A percentile compares a stretch with the other conserved stretches of the same genome.
phyloP scores from a whole-genome alignment of 2,329 filamentous ascomycete species.

The Ampelomyces quisqualis region DNA sequence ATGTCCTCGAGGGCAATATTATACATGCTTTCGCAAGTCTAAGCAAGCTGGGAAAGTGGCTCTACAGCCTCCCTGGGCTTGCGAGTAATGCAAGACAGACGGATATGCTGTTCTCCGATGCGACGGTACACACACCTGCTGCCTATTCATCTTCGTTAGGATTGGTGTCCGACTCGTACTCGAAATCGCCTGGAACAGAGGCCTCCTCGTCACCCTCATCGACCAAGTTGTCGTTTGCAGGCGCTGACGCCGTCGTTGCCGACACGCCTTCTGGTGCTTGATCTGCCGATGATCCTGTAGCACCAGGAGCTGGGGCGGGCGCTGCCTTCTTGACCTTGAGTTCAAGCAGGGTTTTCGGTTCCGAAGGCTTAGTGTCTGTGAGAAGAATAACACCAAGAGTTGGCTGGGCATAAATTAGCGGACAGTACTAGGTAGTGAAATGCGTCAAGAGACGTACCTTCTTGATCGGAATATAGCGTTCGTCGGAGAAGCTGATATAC shows the following conservation, averaged over 20 bases:
- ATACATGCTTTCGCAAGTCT: conserved; percentile 30
- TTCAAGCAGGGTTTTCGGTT: conserved; percentile 79
- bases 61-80: conserved; percentile 25
- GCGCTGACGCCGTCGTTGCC: conserved; percentile 68
- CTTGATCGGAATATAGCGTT: conserved; percentile 90
- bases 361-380: conserved; percentile 75
- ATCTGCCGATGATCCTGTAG: conserved; percentile 41
- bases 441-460: conserved; percentile 60
- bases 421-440: neutral
- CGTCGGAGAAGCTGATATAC: conserved; percentile 88
- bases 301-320: conserved; percentile 49
- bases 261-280: conserved; percentile 53
- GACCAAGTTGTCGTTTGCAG: conserved; percentile 66
- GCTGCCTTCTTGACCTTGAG: conserved; percentile 83
- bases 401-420: conserved; percentile 57
- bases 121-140: conserved; percentile 29
- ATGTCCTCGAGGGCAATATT: conserved; percentile 22
- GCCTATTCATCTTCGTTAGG: conserved; percentile 43
- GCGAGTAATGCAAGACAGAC: conserved; percentile 25
- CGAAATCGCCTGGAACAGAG: conserved; percentile 68
- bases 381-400: conserved; percentile 94
- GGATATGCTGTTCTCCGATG: conserved; percentile 12
- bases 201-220: conserved; percentile 84
- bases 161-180: conserved; percentile 72
- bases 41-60: conserved; percentile 32